Evolutionary conservation across 805 yeast genomes (phyloP).

Genomic region (Maudiozyma saulgeensis): DNA sequence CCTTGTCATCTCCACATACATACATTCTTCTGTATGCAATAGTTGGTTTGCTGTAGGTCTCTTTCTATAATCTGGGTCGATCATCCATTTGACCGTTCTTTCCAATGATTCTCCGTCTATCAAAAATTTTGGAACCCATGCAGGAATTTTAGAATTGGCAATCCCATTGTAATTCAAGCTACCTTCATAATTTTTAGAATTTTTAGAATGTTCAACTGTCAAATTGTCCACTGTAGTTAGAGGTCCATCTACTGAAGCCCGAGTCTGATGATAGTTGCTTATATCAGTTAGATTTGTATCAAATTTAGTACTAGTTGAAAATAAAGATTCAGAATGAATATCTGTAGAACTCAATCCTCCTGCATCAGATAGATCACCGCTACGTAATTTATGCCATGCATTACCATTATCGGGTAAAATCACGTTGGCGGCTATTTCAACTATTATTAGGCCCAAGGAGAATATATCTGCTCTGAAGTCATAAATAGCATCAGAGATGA

Average conservation of each 20-base stretch:
- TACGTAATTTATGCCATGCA: slow-evolving; percentile 90
- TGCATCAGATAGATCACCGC: slow-evolving; percentile 93
- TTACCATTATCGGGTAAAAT: slow-evolving; percentile 91
- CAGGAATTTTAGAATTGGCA: slow-evolving; percentile 40
- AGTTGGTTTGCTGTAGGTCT: slow-evolving; percentile 76
- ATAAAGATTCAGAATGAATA: slow-evolving; percentile 31
- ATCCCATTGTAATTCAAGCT: slow-evolving; percentile 2
- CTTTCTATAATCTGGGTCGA: slow-evolving; percentile 67
- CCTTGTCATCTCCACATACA: slow-evolving; percentile 66
- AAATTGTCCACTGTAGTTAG: neutral
- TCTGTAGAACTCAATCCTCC: slow-evolving; percentile 75
- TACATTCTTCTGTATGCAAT: slow-evolving; percentile 62
- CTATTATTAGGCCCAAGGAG: slow-evolving; percentile 85
- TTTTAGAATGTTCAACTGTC: slow-evolving; percentile 9
- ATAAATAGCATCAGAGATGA: slow-evolving; percentile 70
- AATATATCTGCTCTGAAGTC: slow-evolving; percentile 91
- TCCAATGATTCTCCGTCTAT: slow-evolving; percentile 68
- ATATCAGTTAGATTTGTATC: slow-evolving; percentile 22
- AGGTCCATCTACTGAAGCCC: neutral
- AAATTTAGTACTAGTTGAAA: slow-evolving; percentile 21
- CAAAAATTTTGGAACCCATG: slow-evolving; percentile 83
- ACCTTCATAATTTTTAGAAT: slow-evolving; percentile 20
- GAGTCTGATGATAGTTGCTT: slow-evolving; percentile 1
- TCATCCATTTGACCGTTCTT: slow-evolving; percentile 76
- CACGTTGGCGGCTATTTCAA: slow-evolving; percentile 93